Evolutionary conservation across 345 rosid genomes (phyloP).

Genomic region (Microthlaspi erraticum): DNA sequence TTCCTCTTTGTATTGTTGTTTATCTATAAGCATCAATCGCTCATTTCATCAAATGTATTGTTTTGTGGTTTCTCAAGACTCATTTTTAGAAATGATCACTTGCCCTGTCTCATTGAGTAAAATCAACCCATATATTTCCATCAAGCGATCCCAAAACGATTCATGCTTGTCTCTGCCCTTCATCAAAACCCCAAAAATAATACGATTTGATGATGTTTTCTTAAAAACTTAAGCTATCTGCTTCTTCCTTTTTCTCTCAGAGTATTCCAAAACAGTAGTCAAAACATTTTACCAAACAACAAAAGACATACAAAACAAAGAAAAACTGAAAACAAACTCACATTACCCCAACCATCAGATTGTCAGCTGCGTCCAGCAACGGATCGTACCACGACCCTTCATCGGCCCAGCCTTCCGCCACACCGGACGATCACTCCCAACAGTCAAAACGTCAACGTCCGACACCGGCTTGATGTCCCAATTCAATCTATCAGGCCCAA

Average conservation of each 20-base stretch:
- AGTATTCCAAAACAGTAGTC: conserved; percentile 12
- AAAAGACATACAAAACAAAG: conserved; percentile 7
- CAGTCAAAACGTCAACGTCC: conserved; percentile 64
- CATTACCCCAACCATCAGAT: conserved; percentile 46
- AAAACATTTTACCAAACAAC: conserved; percentile 29
- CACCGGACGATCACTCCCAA: conserved; percentile 70
- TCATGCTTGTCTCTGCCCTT: too few relatives aligned
- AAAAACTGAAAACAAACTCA: not conserved
- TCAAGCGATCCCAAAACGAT: conserved; percentile 82
- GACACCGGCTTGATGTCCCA: conserved; percentile 82
- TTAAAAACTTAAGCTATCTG: not conserved
- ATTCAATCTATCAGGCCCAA: conserved; percentile 79
- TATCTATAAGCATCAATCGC: not conserved
- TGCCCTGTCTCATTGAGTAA: conserved; percentile 90
- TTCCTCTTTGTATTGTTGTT: conserved; percentile 35
- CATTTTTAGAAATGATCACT: conserved; percentile 34
- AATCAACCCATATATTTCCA: conserved; percentile 75
- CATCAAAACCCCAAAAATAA: too few relatives aligned
- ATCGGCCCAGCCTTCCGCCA: conserved; percentile 85
- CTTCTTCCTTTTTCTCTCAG: not conserved
- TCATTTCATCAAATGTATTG: not conserved
- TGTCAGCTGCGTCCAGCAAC: conserved; percentile 80
- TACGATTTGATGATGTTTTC: not conserved
- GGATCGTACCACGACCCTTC: conserved; percentile 86
- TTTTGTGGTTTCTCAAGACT: not conserved